Percentiles rank a stretch among this genome's conserved stretches.
phyloP scores from a whole-genome alignment of 148 eudicot species.

The Pharnaceum exiguum region DNA sequence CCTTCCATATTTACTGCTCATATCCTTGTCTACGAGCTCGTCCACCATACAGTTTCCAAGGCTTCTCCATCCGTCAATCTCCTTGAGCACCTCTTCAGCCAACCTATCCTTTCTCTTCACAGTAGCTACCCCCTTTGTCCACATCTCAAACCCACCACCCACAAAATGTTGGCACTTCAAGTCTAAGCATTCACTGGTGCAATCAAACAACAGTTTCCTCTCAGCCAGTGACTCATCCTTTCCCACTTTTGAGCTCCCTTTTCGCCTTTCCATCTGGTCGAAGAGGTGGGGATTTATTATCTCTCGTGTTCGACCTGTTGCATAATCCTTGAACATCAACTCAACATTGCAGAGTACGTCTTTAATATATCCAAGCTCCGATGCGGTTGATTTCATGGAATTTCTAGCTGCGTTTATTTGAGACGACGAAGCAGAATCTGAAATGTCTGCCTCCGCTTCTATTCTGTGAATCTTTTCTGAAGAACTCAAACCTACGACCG shows the following conservation, averaged over 20 bases:
- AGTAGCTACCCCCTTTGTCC: conserved; percentile 51
- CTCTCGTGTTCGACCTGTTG: conserved; percentile 49
- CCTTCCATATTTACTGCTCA: conserved; percentile 67
- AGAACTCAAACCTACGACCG: conserved; percentile 29
- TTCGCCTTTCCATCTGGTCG: conserved; percentile 56
- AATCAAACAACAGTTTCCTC: conserved; percentile 65
- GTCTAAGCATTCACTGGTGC: conserved; percentile 68
- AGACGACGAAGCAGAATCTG: conserved; percentile 74
- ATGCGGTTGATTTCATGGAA: conserved; percentile 26
- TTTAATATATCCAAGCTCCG: conserved; percentile 72
- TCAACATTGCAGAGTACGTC: conserved; percentile 51
- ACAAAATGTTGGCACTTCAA: conserved; percentile 44
- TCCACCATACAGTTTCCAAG: conserved; percentile 75
- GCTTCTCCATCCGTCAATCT: conserved; percentile 55
- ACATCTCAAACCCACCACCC: conserved; percentile 41
- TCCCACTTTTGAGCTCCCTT: conserved; percentile 4
- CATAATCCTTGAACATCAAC: conserved; percentile 56
- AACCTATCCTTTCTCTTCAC: conserved; percentile 51
- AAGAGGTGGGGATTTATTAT: conserved; percentile 64
- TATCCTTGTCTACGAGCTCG: conserved; percentile 87
- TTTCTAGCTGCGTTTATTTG: conserved; percentile 14
- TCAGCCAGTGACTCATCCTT: conserved; percentile 21
- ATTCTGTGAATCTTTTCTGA: conserved; percentile 22
- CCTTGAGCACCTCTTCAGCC: conserved; percentile 66
- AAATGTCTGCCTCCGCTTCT: conserved; percentile 58